Base-by-base conservation (phyloP, 2,329 filamentous ascomycete species). In the Talaromyces sp. region DNA sequence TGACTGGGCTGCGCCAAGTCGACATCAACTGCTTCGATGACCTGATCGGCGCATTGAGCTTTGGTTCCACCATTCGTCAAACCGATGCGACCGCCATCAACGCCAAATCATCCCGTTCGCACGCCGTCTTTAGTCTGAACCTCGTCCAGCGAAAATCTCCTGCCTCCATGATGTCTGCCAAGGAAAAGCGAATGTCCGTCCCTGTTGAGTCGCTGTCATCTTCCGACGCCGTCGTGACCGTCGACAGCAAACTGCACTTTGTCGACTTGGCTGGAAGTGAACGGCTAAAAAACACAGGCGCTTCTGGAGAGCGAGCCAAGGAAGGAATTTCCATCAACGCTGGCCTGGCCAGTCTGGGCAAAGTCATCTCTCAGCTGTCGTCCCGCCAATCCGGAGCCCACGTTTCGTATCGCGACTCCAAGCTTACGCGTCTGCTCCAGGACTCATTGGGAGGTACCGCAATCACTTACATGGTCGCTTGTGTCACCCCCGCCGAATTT, bases 381-480 rank as follows among this genome's bases (percentile, higher is more conserved):
- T 96, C 92, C 19, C 89, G 92, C 62, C 88, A 92, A 65, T 80
- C 89, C 51, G 92, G 91, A 54, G 88, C 91, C 4, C 92, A 97
- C 75, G 92, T 99, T 60, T 99, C 94, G 1, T 99, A 99, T 74
- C 91, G 94, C 65, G 94, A 99, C 77, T 97, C 94, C n/a, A 92
- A 92, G 73, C 86, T 99, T 67, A 99, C 94, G 11, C 88, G 94
- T 62, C 82, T 99, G 26, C 84, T 99, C 19, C 94, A 99, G 79
- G 94, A 99, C 75, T 99, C 94, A 0, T 82, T 99, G 5, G 94
- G 94, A 60, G 94, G 94, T 4, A 97, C 96, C 72, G 94, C 94
- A 38, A 96, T 97, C 72, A 99, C 94, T 0, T 99, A 97, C 78
- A 97, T 99, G 94, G 94, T 99, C 77, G 94, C 94, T 9, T 99